Evolutionary conservation across 2,329 filamentous ascomycete genomes (phyloP), one percentile per base, ranked within the genome.

Genomic region (Diatrype stigma): DNA sequence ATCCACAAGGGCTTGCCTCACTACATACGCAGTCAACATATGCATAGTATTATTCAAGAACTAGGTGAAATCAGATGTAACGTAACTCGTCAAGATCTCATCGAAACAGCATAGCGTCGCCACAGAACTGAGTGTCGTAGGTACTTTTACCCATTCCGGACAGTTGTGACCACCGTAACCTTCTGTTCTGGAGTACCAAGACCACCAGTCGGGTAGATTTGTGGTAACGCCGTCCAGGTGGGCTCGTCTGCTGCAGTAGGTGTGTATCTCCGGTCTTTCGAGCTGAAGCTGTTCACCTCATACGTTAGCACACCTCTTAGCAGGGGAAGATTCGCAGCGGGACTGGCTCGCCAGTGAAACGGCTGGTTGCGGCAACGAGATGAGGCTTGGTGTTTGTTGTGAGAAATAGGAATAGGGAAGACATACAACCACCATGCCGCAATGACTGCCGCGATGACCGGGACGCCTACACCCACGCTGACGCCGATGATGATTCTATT

Each of bases 401-500:
- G n/a, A 21, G 14, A 21, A n/a, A n/a, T 40, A 14, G 3, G 17
- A 1, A 14, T 38, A 22, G 40, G 50, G n/a, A 17, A 40, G 11
- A 65, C 70, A 64, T 60, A 72, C 70, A 65, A 60, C 50, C 5
- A 60, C 50, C 5, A 48, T 6, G 51, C 60, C 0, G 51, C 65
- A 35, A 68, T 49, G 3, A 65, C 50, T 3, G 59, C 68, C 6
- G 64, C 51, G 3, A 79, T 21, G 2, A 71, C 56, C 0, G 74
- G 70, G 0, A 75, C 61, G 1, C 73, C 74, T 10, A 76, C 47
- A 0, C 78, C 77, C 1, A 80, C 70, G 38, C 69, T 71, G 1
- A 79, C 59, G 3, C 78, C 78, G 23, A 80, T 67, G 42, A 80
- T 73, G 32, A 78, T 48, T 21, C 70, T 71, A 28, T 72, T 76